Conservation (phyloP, 345 rosid genomes). For the Populus davidiana region DNA sequence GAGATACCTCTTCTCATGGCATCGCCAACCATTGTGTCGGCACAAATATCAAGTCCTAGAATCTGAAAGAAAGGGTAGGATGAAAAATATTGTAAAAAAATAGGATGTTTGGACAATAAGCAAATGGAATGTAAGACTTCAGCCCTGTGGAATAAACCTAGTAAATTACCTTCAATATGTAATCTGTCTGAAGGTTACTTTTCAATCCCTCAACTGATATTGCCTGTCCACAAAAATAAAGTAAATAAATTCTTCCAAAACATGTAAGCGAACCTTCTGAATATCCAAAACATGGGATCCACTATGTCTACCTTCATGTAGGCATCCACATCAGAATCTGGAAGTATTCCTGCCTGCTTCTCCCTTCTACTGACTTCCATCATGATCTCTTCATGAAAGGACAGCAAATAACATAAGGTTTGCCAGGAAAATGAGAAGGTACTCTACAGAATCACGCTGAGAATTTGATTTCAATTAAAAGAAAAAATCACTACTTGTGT, state of each 20-base stretch:
- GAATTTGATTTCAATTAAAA: background rate
- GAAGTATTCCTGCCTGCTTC: slow-evolving; percentile 31
- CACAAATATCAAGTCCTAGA: slow-evolving; percentile 41
- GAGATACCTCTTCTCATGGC: slow-evolving; percentile 43
- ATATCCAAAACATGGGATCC: too few species aligned
- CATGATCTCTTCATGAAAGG: slow-evolving; percentile 16
- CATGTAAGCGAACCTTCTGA: background rate
- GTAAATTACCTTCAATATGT: slow-evolving; percentile 36
- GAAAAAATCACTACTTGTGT: background rate
- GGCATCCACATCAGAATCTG: slow-evolving; percentile 39
- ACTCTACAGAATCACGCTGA: background rate
- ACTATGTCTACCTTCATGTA: slow-evolving; percentile 35
- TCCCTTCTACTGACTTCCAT: slow-evolving; percentile 31
- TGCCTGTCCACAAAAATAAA: slow-evolving; percentile 28
- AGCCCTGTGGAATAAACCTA: background rate
- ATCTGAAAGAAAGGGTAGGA: slow-evolving; percentile 24
- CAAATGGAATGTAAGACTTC: too few species aligned
- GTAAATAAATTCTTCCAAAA: background rate
- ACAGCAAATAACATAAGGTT: background rate
- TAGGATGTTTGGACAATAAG: background rate
- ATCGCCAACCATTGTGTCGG: slow-evolving; percentile 37
- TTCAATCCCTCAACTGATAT: slow-evolving; percentile 33
- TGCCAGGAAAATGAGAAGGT: background rate
- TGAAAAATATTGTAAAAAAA: background rate
- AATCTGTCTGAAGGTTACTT: slow-evolving; percentile 39